Evolutionary conservation across 2,329 filamentous ascomycete species (phyloP).

Genomic region (Exutisphaerella laricina): DNA sequence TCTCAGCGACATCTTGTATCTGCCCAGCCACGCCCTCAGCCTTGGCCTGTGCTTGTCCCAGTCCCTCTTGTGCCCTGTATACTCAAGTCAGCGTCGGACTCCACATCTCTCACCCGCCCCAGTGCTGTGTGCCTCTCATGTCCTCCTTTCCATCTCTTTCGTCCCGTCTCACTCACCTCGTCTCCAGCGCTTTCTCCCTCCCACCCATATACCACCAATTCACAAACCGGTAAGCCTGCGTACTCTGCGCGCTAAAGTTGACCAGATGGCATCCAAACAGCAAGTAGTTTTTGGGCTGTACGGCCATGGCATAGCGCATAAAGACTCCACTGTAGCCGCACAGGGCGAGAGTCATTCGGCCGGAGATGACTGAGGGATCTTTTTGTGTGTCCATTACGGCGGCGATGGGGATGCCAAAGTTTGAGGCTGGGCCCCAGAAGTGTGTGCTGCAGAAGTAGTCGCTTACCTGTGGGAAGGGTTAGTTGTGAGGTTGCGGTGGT

Average conservation of each 20-base stretch:
- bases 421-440: conserved; percentile 48
- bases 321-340: conserved; percentile 58
- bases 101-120: too few species aligned
- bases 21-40: conserved; percentile 28
- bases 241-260: conserved; percentile 57
- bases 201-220: conserved; percentile 54
- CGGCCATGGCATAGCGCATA: conserved; percentile 62
- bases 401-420: conserved; percentile 51
- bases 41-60: conserved; percentile 24
- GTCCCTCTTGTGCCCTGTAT: conserved; percentile 37
- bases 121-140: too few species aligned
- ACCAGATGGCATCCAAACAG: conserved; percentile 62
- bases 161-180: too few species aligned
- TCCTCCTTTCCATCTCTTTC: too few species aligned
- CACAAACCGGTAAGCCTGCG: conserved; percentile 58
- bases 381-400: conserved; percentile 51
- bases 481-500: not conserved
- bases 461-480: conserved; percentile 32
- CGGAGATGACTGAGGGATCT: conserved; percentile 55
- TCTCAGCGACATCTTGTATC: conserved; percentile 23
- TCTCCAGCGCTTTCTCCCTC: conserved; percentile 36
- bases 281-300: conserved; percentile 60
- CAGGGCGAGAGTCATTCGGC: conserved; percentile 57
- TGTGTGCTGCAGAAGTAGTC: conserved; percentile 51
- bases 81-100: too few species aligned